Evolutionary conservation across 164 flowering plant species (phyloP).

Genomic region (Tetrastigma voinierianum): DNA sequence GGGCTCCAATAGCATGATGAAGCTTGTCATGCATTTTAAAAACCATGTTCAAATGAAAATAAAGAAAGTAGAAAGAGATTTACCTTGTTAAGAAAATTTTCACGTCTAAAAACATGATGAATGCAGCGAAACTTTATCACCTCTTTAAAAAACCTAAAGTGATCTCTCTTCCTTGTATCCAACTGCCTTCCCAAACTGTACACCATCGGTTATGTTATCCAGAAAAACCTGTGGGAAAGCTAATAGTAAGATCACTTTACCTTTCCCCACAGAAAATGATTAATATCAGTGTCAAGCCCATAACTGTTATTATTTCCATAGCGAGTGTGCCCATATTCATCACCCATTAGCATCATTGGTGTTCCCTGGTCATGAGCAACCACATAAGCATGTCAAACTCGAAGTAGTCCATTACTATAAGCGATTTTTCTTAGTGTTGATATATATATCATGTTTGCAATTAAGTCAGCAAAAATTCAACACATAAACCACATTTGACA

Average conservation of each 20-base stretch:
- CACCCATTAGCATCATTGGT: conserved; percentile 99
- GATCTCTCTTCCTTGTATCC: conserved; percentile 49
- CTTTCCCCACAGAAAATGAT: conserved; percentile 86
- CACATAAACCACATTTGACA: not conserved
- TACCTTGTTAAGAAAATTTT: conserved; percentile 72
- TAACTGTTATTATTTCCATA: conserved; percentile 95
- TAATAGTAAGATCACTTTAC: conserved; percentile 22
- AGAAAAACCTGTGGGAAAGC: not conserved
- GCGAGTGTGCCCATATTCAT: conserved; percentile 96
- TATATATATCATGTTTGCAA: not conserved
- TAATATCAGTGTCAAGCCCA: conserved; percentile 85
- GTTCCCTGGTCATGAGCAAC: conserved; percentile 55
- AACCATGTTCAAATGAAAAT: no score
- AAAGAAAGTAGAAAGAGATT: conserved; percentile 3
- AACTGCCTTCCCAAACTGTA: conserved; percentile 42
- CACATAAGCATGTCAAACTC: not conserved
- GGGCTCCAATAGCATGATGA: no score
- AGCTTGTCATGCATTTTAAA: no score
- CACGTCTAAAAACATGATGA: conserved; percentile 51
- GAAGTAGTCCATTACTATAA: not conserved
- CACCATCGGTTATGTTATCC: not conserved
- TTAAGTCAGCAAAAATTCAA: not conserved
- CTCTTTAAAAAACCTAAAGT: conserved; percentile 87
- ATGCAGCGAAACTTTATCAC: conserved; percentile 63
- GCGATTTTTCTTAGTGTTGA: no score